Base-by-base conservation (phyloP, 768 basidiomycete genomes). In the Auricularia cornea region DNA sequence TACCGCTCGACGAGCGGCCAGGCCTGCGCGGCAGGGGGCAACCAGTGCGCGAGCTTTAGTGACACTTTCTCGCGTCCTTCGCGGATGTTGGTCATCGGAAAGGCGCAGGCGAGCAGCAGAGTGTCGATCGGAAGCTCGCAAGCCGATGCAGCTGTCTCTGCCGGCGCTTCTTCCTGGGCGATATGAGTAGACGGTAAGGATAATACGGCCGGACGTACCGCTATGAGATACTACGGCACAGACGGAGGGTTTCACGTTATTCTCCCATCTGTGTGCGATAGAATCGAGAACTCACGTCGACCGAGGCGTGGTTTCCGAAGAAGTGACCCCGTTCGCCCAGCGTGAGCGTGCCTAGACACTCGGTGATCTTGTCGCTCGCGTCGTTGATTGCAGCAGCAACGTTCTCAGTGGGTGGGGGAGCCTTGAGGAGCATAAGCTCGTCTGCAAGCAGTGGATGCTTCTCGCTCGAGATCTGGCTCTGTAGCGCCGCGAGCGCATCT, bases 371-470 rank as follows among this genome's bases (percentile, higher is more conserved):
- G 29, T n/a, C 28, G 54, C 10, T 16, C 28, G 54, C 54, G 5
- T 57, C 16, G 28, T 57, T 57, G 11, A 57, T 30, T 16, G 54
- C 54, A 6, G 16, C 54, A 16, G 16, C 30, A 10, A 57, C 54
- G 11, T 57, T 57, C 30, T 57, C 26, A 10, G 54, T 29, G 6
- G 54, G 16, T 26, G 54, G 54, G 10, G 26, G 90, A 0, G 87
- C 86, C 68, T 92, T 92, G 68, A 92, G 81, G 64, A 82, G 80
- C 14, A 92, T 77, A 30, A 90, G 80, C 3, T 92, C 90, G 0
- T 91, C 89, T 12, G 83, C 67, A 1, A 92, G 79, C 23, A 92
- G 78, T 3, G 86, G 85, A 64, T 92, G 90, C 11, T 72, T 75
- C 8, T 89, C 88, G 16, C 74, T 64, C 20, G 44, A 48, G 20